These are phyloP conservation scores for Hemisphaericaspora subhashii DNA, from an alignment of 1,139 yeast species.

Conservation along the genomic window DNA sequence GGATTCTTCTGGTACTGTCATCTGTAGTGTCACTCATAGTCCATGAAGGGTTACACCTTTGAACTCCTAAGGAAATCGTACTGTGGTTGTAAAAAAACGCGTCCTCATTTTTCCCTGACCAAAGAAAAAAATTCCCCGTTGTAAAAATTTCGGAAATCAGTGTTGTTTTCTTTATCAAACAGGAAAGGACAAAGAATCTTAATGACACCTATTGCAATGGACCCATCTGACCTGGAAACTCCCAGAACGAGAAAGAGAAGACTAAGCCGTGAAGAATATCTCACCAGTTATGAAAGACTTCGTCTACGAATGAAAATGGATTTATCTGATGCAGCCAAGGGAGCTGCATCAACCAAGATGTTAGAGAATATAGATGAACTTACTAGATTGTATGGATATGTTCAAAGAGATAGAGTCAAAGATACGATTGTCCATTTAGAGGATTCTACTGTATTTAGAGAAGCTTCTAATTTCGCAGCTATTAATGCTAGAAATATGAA, in stretches of 20 bases:
- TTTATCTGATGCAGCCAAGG: slow-evolving; percentile 33
- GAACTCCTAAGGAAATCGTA: no score
- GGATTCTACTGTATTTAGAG: slow-evolving; percentile 44
- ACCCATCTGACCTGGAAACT: background rate
- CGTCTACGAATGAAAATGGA: slow-evolving; percentile 22
- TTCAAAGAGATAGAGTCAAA: slow-evolving; percentile 30
- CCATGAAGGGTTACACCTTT: no score
- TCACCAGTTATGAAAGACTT: slow-evolving; percentile 27
- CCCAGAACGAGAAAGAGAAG: slow-evolving; percentile 4
- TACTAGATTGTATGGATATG: slow-evolving; percentile 27
- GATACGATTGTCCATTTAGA: slow-evolving; percentile 23
- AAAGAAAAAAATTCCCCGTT: no score
- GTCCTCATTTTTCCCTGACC: no score
- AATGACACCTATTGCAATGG: background rate
- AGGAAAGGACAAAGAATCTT: no score
- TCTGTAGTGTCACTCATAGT: background rate
- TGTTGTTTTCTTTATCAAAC: no score
- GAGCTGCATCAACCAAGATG: slow-evolving; percentile 32
- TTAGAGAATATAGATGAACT: slow-evolving; percentile 29
- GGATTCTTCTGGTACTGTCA: slow-evolving; percentile 16
- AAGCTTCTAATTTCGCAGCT: slow-evolving; percentile 42
- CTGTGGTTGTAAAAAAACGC: no score
- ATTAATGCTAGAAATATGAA: slow-evolving; percentile 58
- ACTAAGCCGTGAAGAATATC: slow-evolving; percentile 18
- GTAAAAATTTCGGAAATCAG: no score